These are phyloP conservation scores for Bonia amplexicaulis DNA, from an alignment of 176 grass and related monocot species.

Conservation along the genomic window DNA sequence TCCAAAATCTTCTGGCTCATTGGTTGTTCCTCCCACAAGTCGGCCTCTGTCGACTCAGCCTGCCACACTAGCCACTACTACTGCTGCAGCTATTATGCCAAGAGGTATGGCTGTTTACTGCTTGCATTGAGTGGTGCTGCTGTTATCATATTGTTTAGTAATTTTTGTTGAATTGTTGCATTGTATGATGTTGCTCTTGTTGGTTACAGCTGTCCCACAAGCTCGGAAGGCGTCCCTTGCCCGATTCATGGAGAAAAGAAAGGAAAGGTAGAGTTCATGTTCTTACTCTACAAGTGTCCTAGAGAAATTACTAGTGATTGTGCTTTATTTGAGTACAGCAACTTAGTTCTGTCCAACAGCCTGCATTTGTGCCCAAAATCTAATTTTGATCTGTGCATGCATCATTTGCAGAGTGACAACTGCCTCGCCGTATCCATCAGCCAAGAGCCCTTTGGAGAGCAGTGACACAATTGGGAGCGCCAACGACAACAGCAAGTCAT, in stretches of 20 bases:
- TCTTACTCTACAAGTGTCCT: neutral
- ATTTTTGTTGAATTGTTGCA: neutral
- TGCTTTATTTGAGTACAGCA: neutral
- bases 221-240: constrained; percentile 83
- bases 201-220: constrained; percentile 78
- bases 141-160: neutral
- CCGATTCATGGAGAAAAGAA: constrained; percentile 87
- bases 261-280: constrained; percentile 62
- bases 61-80: constrained; percentile 22
- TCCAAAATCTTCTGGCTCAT: constrained; percentile 40
- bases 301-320: neutral
- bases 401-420: constrained; percentile 55
- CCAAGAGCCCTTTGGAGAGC: constrained; percentile 57
- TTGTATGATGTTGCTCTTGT: constrained; percentile 6
- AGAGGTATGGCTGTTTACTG: constrained; percentile 56
- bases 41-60: constrained; percentile 20
- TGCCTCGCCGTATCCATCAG: constrained; percentile 47
- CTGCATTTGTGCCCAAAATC: neutral
- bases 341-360: neutral
- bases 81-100: constrained; percentile 45
- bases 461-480: constrained; percentile 41
- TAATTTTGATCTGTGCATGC: constrained; percentile 10
- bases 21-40: constrained; percentile 38
- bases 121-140: neutral
- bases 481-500: constrained; percentile 48